Evolutionary conservation across 768 basidiomycete genomes (phyloP).

Genomic region (Mycena polygramma): DNA sequence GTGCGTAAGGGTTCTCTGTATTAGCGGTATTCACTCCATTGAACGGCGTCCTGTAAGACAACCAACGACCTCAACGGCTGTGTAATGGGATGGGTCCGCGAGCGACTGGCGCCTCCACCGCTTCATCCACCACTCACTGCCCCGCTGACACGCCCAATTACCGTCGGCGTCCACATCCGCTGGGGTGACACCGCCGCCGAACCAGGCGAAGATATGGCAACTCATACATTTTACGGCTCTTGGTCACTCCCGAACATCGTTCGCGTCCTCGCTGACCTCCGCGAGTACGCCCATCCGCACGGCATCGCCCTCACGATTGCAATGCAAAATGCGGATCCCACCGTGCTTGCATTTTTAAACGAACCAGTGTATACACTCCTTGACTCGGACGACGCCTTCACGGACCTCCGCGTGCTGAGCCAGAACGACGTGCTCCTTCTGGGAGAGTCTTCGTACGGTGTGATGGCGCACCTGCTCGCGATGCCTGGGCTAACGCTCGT

Average conservation of each 20-base stretch:
- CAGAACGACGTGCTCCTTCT: constrained; percentile 4
- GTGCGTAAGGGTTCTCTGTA: no score
- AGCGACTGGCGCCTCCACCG: neutral
- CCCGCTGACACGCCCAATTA: constrained; percentile 12
- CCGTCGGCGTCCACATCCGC: constrained; percentile 29
- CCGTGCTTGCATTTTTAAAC: neutral
- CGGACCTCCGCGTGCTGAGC: constrained; percentile 10
- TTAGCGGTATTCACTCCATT: no score
- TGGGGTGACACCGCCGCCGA: constrained; percentile 32
- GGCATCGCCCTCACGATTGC: constrained; percentile 15
- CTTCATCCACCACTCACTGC: neutral
- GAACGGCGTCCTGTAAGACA: neutral
- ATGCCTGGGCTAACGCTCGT: constrained; percentile 9
- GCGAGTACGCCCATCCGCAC: constrained; percentile 38
- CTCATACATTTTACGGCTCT: constrained; percentile 15
- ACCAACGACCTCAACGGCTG: constrained; percentile 33
- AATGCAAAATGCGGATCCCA: constrained; percentile 20
- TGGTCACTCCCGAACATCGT: constrained; percentile 18
- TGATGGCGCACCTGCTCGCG: constrained; percentile 15
- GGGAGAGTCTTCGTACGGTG: constrained; percentile 11
- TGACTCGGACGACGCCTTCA: neutral
- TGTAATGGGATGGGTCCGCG: constrained; percentile 27
- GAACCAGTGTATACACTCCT: neutral
- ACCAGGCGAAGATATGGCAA: neutral
- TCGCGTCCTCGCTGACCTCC: constrained; percentile 57